Conservation (phyloP, 305 asterid genomes). For the Lippia alba region DNA sequence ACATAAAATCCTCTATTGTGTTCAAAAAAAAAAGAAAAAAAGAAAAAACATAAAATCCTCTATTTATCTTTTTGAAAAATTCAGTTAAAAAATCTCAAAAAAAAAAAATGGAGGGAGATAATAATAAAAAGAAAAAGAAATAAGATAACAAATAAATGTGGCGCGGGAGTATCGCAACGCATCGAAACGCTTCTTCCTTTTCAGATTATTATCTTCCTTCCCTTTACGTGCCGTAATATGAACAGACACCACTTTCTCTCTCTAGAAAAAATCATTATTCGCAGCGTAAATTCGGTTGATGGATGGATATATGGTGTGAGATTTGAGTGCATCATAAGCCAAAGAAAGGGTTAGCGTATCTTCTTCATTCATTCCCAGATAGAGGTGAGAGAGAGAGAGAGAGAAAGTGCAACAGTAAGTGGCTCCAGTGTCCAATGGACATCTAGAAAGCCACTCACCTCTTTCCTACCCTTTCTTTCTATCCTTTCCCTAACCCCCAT, state of each 20-base stretch:
- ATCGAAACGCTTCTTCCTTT: neutral
- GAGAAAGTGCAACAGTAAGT: constrained; percentile 32
- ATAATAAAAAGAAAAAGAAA: no score
- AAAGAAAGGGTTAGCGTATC: constrained; percentile 39
- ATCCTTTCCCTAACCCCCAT: constrained; percentile 14
- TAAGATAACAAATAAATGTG: neutral
- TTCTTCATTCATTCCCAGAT: constrained; percentile 22
- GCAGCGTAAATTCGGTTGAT: neutral
- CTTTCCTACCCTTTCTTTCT: constrained; percentile 31
- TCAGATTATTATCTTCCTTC: constrained; percentile 6
- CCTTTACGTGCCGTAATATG: neutral
- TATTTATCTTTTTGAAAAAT: no score
- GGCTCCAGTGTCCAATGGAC: constrained; percentile 39
- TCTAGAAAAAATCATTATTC: constrained; percentile 1
- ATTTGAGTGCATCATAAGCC: constrained; percentile 29
- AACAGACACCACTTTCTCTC: neutral
- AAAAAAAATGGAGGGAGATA: neutral
- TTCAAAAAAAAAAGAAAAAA: no score
- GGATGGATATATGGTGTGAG: neutral
- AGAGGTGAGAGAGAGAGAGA: constrained; percentile 18
- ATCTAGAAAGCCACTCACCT: constrained; percentile 36
- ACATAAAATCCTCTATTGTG: no score
- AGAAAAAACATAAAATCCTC: no score
- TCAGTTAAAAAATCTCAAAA: no score
- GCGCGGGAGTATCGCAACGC: neutral